Evolutionary conservation across 164 flowering plant species (phyloP).

Genomic region (Tetracentron sinense): DNA sequence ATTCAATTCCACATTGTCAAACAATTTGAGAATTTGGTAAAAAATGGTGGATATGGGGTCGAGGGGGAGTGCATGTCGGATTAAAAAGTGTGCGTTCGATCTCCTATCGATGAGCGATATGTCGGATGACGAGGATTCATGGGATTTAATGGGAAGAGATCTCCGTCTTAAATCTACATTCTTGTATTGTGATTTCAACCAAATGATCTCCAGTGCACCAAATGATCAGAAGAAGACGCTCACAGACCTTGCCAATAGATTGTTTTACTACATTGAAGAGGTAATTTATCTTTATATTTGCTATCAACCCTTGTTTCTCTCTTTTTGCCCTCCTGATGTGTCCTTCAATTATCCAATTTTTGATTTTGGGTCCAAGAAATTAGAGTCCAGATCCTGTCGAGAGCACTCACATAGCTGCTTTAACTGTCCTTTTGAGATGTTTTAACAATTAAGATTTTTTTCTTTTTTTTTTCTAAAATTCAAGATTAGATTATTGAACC

Average conservation of each 20-base stretch:
- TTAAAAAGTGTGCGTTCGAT: constrained; percentile 26
- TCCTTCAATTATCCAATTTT: too few species aligned
- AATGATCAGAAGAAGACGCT: constrained; percentile 23
- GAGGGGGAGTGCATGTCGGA: constrained; percentile 21
- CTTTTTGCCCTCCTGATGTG: too few species aligned
- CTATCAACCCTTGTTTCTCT: too few species aligned
- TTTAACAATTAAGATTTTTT: too few species aligned
- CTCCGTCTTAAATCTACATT: constrained; percentile 28
- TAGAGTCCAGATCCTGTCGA: too few species aligned
- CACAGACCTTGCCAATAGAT: constrained; percentile 24
- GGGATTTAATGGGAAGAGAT: constrained; percentile 28
- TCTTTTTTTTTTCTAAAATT: too few species aligned
- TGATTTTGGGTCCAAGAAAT: too few species aligned
- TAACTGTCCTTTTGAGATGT: too few species aligned
- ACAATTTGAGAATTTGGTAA: neutral
- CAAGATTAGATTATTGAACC: too few species aligned
- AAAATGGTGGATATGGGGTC: constrained; percentile 7
- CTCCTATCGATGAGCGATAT: constrained; percentile 23
- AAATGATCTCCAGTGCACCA: constrained; percentile 19
- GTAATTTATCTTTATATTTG: constrained; percentile 7
- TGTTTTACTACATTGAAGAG: constrained; percentile 29
- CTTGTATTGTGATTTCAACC: constrained; percentile 26
- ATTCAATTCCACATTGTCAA: too few species aligned
- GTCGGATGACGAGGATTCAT: constrained; percentile 25
- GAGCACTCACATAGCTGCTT: too few species aligned